Evolutionary conservation across 2,329 filamentous ascomycete species (phyloP).

Genomic region (Neurospora crassa): DNA sequence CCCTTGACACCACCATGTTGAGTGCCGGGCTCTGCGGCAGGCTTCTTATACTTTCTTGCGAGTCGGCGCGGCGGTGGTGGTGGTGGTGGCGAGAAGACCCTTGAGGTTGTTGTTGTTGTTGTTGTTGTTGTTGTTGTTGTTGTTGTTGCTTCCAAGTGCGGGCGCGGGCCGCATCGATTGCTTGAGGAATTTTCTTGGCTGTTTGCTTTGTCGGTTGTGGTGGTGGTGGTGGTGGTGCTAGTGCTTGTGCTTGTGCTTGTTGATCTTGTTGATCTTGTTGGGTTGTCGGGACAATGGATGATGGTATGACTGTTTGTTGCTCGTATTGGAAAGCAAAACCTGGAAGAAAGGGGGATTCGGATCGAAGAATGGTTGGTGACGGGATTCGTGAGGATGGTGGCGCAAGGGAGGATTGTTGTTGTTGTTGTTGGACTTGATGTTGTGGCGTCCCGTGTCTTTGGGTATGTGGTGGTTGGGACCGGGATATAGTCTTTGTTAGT

Average conservation of each 20-base stretch:
- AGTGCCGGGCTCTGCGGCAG: constrained; percentile 43
- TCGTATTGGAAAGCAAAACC: neutral
- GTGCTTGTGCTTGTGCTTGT: neutral
- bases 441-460: neutral
- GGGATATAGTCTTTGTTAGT: neutral
- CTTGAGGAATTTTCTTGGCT: neutral
- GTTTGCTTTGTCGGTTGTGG: neutral
- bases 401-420: neutral
- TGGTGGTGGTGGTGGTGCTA: neutral
- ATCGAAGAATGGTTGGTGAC: neutral
- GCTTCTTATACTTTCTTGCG: constrained; percentile 28
- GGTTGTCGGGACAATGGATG: neutral
- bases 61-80: neutral
- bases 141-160: neutral
- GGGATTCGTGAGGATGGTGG: neutral
- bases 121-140: neutral
- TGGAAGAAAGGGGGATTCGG: neutral
- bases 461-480: neutral
- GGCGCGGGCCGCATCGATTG: neutral
- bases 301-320: neutral
- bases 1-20: constrained; percentile 32
- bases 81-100: neutral
- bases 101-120: neutral
- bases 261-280: neutral
- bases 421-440: neutral